Evolutionary conservation across 495 filamentous ascomycete genomes (phyloP), one percentile per base, ranked within the genome.

Genomic region (Lentithecium fluviatile): DNA sequence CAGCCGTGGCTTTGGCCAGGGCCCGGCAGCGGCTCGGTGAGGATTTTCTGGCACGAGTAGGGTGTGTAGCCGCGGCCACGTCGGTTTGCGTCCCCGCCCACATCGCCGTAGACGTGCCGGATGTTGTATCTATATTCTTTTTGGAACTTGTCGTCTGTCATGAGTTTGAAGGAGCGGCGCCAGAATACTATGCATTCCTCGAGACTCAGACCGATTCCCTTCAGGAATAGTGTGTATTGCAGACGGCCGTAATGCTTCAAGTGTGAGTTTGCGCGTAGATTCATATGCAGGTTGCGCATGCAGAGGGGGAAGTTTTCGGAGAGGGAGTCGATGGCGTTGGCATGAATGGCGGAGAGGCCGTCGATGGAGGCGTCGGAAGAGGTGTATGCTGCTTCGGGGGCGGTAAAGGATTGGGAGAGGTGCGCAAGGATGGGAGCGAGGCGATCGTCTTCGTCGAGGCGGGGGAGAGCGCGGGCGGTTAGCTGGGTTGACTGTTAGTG

Each of bases 101-200:
- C 92, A 67, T 97, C 92, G 57, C 92, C 92, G 75, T 97, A 99
- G 6, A 81, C 75, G 79, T 97, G 92, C 6, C 92, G 88, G 60
- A 97, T 81, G 71, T 97, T 97, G 80, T 99, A 99, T 40, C 89
- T 85, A 77, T 97, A 97, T 67, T 96, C 89, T 56, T 95, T 96
- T 70, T 91, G 91, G 82, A 95, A 96, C 17, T 80, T 83, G 71
- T 97, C 95, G 66, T 97, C 94, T 0, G 88, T 90, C 42, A 91
- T 85, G 55, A 87, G 84, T 57, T 81, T 84, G 82, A 97, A 97
- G 12, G 79, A 75, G 54, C 83, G 81, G 7, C 95, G 88, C 95
- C 95, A 99, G 78, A 97, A 99, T 10, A 88, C 65, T n/a, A 99
- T 83, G 69, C 85, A 91, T 68, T 99, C 93, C 65, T 97, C 90